phyloP scores from a whole-genome alignment of 2,329 filamentous ascomycete genomes.

The Chalaropsis ovoidea region DNA sequence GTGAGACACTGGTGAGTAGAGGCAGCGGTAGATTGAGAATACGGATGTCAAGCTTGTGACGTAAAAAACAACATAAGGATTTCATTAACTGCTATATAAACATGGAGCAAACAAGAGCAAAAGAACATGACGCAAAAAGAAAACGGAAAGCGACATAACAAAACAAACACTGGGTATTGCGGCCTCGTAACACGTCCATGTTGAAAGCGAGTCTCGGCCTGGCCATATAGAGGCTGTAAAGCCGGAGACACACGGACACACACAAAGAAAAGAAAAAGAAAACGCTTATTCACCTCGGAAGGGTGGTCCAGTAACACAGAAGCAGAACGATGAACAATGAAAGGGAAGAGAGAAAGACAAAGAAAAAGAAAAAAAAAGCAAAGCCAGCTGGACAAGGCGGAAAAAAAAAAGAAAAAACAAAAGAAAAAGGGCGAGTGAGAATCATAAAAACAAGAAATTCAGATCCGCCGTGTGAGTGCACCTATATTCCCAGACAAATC shows the following conservation, averaged over 20 bases:
- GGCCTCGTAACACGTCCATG: not conserved
- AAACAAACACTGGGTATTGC: slow-evolving; percentile 10
- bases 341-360: slow-evolving; percentile 23
- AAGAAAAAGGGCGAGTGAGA: not conserved
- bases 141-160: not conserved
- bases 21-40: not conserved
- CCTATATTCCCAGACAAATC: slow-evolving; percentile 25
- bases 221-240: not conserved
- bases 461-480: slow-evolving; percentile 5
- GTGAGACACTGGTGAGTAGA: slow-evolving; percentile 55
- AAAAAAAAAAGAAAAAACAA: slow-evolving; percentile 17
- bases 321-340: slow-evolving; percentile 24
- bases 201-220: not conserved
- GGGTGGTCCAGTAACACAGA: slow-evolving; percentile 12
- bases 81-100: slow-evolving; percentile 6
- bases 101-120: not conserved
- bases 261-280: slow-evolving; percentile 11
- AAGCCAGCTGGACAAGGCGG: slow-evolving; percentile 5
- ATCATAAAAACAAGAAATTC: not conserved
- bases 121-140: not conserved
- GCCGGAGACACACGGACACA: slow-evolving; percentile 2
- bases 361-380: slow-evolving; percentile 21
- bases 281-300: not conserved
- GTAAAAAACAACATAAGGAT: not conserved
- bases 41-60: not conserved